These are phyloP conservation scores for Botrytis elliptica DNA, from an alignment of 2,329 filamentous ascomycete species.

Conservation along the genomic window DNA sequence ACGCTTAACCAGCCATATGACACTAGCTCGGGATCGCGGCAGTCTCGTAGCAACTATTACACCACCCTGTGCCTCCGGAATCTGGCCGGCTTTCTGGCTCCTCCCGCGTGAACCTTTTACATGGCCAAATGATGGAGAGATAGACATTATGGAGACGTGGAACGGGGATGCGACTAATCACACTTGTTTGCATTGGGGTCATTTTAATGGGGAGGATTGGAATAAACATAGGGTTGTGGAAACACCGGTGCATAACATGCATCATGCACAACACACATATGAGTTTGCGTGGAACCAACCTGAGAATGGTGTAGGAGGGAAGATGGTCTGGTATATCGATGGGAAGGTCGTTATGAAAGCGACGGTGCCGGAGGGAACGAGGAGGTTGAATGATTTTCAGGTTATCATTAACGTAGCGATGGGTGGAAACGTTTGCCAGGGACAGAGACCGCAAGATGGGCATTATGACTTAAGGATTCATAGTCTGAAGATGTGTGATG, in stretches of 20 bases:
- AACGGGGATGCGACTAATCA: conserved; percentile 56
- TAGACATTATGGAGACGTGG: conserved; percentile 63
- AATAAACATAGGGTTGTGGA: conserved; percentile 56
- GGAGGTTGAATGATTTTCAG: conserved; percentile 55
- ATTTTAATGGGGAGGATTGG: conserved; percentile 52
- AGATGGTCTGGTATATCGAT: conserved; percentile 60
- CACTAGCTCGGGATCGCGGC: conserved; percentile 51
- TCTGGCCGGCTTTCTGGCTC: conserved; percentile 64
- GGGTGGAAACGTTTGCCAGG: conserved; percentile 58
- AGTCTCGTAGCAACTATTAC: conserved; percentile 52
- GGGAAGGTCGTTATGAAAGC: conserved; percentile 57
- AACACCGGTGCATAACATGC: conserved; percentile 51
- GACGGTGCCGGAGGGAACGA: conserved; percentile 50
- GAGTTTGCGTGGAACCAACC: conserved; percentile 57
- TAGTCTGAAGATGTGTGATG: conserved; percentile 51
- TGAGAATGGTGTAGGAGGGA: conserved; percentile 44
- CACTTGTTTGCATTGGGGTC: conserved; percentile 59
- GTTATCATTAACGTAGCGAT: conserved; percentile 61
- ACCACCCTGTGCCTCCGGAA: conserved; percentile 53
- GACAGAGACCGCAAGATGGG: conserved; percentile 51
- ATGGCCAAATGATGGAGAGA: conserved; percentile 59
- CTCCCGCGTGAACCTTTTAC: conserved; percentile 56
- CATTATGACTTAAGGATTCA: conserved; percentile 57
- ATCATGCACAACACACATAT: conserved; percentile 48
- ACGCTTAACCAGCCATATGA: conserved; percentile 53